A percentile compares a stretch with the other conserved stretches of the same genome.
Conservation (phyloP, 2,329 filamentous ascomycete species). For the Colletotrichum incanum region DNA sequence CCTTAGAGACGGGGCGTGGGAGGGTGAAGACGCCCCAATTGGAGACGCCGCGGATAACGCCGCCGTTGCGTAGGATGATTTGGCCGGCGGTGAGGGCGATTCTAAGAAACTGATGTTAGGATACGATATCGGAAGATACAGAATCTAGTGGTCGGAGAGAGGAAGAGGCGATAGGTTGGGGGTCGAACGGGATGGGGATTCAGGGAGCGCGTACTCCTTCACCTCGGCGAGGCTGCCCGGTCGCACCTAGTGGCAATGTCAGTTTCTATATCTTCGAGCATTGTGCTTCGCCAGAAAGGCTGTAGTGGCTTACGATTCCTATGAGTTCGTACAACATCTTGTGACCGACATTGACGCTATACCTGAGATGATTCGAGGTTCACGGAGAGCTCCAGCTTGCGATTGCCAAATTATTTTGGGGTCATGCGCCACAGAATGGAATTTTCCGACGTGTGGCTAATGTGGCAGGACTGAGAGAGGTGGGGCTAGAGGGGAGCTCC, state of each 20-base stretch:
- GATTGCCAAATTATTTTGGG: constrained; percentile 39
- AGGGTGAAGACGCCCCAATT: constrained; percentile 97
- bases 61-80: constrained; percentile 85
- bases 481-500: neutral
- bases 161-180: constrained; percentile 30
- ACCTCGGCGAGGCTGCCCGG: constrained; percentile 92
- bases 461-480: too few relatives aligned
- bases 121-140: neutral
- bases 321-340: constrained; percentile 98
- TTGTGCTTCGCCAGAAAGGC: neutral
- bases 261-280: neutral
- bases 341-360: constrained; percentile 51
- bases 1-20: constrained; percentile 82
- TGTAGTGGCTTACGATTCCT: constrained; percentile 80
- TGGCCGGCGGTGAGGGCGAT: constrained; percentile 90
- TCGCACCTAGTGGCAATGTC: constrained; percentile 77
- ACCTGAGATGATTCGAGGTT: constrained; percentile 25
- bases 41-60: constrained; percentile 90
- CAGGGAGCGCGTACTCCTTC: constrained; percentile 81
- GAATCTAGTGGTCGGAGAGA: constrained; percentile 9
- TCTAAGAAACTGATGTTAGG: constrained; percentile 61
- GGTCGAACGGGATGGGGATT: constrained; percentile 30
- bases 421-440: constrained; percentile 27
- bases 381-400: constrained; percentile 18
- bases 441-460: constrained; percentile 35